Conservation (phyloP, 768 basidiomycete species). For the Nidula microcarpa region DNA sequence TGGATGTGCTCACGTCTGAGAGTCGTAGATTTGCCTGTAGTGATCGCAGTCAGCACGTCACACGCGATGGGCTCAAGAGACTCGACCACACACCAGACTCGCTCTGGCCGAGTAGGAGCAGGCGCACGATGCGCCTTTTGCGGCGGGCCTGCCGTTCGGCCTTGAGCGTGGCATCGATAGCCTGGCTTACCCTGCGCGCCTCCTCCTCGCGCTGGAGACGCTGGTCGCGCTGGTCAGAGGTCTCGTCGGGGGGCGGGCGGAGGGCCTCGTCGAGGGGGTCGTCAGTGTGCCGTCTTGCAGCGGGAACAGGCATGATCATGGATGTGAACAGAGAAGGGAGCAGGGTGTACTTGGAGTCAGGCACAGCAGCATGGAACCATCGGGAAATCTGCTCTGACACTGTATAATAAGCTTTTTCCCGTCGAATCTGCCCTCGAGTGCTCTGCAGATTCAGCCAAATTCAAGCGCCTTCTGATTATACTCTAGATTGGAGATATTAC, state of each 20-base stretch:
- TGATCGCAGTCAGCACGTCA: neutral
- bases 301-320: conserved; percentile 29
- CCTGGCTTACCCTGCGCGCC: conserved; percentile 58
- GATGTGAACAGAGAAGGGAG: conserved; percentile 14
- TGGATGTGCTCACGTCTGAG: neutral
- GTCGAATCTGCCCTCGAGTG: too few relatives aligned
- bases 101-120: conserved; percentile 78
- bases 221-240: conserved; percentile 49
- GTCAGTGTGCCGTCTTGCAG: conserved; percentile 17
- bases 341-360: too few relatives aligned
- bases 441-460: too few relatives aligned
- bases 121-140: conserved; percentile 68
- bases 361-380: too few relatives aligned
- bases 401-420: too few relatives aligned
- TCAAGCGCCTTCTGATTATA: too few relatives aligned
- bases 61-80: neutral
- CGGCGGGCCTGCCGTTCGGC: conserved; percentile 56
- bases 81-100: conserved; percentile 61
- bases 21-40: conserved; percentile 3
- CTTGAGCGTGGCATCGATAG: conserved; percentile 74
- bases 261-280: conserved; percentile 70
- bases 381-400: too few relatives aligned
- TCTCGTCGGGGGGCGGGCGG: conserved; percentile 65
- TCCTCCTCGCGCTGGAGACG: conserved; percentile 63
- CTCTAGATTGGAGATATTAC: too few relatives aligned